These are phyloP conservation scores for Fusarium robinianum DNA, from an alignment of 2,329 filamentous ascomycete species.

Conservation along the genomic window DNA sequence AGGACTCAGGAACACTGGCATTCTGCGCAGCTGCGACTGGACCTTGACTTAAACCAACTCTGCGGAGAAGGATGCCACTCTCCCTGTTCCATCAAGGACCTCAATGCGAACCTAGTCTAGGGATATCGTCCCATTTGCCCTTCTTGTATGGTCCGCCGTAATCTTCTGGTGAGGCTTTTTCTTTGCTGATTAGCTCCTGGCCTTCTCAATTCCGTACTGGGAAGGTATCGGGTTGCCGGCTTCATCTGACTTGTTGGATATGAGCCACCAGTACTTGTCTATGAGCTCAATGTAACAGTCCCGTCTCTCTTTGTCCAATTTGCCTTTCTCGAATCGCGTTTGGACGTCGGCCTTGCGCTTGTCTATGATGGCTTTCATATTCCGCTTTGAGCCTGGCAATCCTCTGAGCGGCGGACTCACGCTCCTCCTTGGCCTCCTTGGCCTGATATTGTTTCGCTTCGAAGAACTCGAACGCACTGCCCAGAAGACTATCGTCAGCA, in stretches of 20 bases:
- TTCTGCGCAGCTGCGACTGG: not conserved
- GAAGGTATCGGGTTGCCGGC: constrained; percentile 1
- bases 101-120: not conserved
- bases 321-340: not conserved
- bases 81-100: not conserved
- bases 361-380: not conserved
- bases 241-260: not conserved
- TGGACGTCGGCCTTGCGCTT: constrained; percentile 1
- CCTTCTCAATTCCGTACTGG: not conserved
- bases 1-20: not conserved
- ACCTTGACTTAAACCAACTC: not conserved
- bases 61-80: not conserved
- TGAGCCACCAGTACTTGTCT: not conserved
- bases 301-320: not conserved
- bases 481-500: constrained; percentile 1
- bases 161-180: not conserved
- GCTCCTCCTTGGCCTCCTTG: not conserved
- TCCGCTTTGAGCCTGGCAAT: no score
- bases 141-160: not conserved
- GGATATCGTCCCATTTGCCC: constrained; percentile 1
- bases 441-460: not conserved
- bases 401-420: not conserved
- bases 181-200: not conserved
- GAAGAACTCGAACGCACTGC: not conserved
- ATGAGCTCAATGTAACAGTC: not conserved